These are phyloP conservation scores for Hyphodiscus sp. DNA, from an alignment of 2,329 filamentous ascomycete genomes.

Conservation along the genomic window DNA sequence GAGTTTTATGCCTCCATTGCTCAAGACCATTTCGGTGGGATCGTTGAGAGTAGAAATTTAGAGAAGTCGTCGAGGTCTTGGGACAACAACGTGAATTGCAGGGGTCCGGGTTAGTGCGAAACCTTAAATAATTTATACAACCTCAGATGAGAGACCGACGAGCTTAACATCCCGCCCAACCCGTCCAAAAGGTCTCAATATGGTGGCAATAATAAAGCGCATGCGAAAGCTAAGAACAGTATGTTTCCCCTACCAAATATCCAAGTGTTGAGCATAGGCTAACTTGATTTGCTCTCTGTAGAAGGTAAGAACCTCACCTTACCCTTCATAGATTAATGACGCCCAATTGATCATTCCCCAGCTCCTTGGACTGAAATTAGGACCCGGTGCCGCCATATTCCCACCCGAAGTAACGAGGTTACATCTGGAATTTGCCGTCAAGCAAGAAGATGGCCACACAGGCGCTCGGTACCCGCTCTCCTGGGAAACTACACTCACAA, in stretches of 20 bases:
- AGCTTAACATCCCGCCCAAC: not conserved
- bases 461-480: conserved; percentile 55
- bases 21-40: conserved; percentile 12
- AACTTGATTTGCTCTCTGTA: conserved; percentile 22
- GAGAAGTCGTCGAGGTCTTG: not conserved
- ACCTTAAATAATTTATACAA: conserved; percentile 23
- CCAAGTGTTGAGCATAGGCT: conserved; percentile 6
- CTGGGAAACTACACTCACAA: conserved; percentile 14
- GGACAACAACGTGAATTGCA: conserved; percentile 6
- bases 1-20: conserved; percentile 8
- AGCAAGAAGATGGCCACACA: conserved; percentile 59
- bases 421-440: conserved; percentile 64
- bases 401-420: conserved; percentile 70
- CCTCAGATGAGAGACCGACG: not conserved
- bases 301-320: conserved; percentile 36
- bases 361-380: conserved; percentile 70
- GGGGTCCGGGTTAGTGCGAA: conserved; percentile 20
- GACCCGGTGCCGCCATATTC: conserved; percentile 76
- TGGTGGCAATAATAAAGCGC: conserved; percentile 57
- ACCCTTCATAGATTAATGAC: conserved; percentile 2
- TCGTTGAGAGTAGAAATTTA: not conserved
- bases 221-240: conserved; percentile 70
- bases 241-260: conserved; percentile 33
- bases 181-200: conserved; percentile 28
- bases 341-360: conserved; percentile 31